Percentiles rank a stretch among this genome's conserved stretches.
phyloP scores from a whole-genome alignment of 352 stramenopile species.

The Sclerospora graminicola region DNA sequence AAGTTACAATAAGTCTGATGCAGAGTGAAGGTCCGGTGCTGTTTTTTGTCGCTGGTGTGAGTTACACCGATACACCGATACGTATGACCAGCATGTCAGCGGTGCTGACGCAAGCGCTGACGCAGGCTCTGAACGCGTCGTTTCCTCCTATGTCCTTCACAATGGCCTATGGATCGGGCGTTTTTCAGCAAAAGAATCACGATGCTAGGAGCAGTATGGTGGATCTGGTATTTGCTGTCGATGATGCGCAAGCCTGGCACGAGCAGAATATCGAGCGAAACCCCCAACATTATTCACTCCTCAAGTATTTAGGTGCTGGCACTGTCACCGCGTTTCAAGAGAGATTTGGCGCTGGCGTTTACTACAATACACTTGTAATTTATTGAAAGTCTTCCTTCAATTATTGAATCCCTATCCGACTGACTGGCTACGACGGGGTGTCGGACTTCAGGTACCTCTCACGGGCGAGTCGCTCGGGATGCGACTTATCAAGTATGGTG shows the following conservation, averaged over 20 bases:
- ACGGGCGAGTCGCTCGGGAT: conserved; percentile 40
- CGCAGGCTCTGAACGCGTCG: conserved; percentile 36
- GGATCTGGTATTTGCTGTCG: conserved; percentile 83
- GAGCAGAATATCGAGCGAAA: conserved; percentile 66
- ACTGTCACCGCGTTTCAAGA: conserved; percentile 58
- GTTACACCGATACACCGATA: too few relatives aligned
- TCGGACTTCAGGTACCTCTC: conserved; percentile 33
- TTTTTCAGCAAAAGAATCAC: conserved; percentile 73
- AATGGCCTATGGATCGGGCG: conserved; percentile 80
- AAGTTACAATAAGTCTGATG: too few relatives aligned
- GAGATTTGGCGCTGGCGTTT: conserved; percentile 68
- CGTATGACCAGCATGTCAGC: conserved; percentile 12
- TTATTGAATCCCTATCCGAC: neutral
- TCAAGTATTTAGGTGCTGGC: conserved; percentile 53
- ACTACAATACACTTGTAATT: conserved; percentile 77
- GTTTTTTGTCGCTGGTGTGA: too few relatives aligned
- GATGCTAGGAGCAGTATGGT: conserved; percentile 75
- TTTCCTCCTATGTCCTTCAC: conserved; percentile 69
- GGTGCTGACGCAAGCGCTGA: conserved; percentile 38
- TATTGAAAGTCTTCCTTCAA: neutral
- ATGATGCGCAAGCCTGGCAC: conserved; percentile 76
- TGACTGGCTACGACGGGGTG: neutral
- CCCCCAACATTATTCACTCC: conserved; percentile 67
- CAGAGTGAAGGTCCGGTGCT: too few relatives aligned
- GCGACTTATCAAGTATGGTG: conserved; percentile 84